Conservation (phyloP, 2,329 filamentous ascomycete species). For the Peltaster fructicola region DNA sequence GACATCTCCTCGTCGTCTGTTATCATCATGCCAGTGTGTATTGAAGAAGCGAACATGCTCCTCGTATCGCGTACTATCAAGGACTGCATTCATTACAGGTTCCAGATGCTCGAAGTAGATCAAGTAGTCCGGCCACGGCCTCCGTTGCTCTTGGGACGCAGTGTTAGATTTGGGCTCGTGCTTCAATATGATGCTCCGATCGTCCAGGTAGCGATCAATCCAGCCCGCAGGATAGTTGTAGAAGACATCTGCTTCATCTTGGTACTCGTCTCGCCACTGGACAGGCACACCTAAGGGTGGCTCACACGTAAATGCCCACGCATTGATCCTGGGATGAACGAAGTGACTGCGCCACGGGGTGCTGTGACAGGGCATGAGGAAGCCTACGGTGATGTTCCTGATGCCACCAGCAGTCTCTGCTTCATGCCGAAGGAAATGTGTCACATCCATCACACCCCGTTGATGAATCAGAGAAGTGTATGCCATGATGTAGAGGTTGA, state of each 20-base stretch:
- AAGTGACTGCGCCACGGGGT: slow-evolving; percentile 90
- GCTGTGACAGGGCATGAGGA: slow-evolving; percentile 89
- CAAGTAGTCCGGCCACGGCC: slow-evolving; percentile 28
- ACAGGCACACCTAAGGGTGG: slow-evolving; percentile 57
- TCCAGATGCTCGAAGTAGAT: slow-evolving; percentile 43
- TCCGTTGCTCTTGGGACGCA: slow-evolving; percentile 5
- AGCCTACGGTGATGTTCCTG: slow-evolving; percentile 41
- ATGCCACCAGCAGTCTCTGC: slow-evolving; percentile 36
- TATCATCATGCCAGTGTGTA: slow-evolving; percentile 45
- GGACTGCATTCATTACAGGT: slow-evolving; percentile 24
- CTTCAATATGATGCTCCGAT: slow-evolving; percentile 4
- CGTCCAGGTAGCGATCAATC: slow-evolving; percentile 25
- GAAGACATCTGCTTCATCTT: slow-evolving; percentile 84
- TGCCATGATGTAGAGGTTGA: slow-evolving; percentile 53
- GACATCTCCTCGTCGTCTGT: slow-evolving; percentile 42
- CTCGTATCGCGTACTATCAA: slow-evolving; percentile 31
- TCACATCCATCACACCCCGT: slow-evolving; percentile 56
- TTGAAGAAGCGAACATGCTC: slow-evolving; percentile 45
- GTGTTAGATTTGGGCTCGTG: slow-evolving; percentile 6
- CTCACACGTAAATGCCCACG: slow-evolving; percentile 79
- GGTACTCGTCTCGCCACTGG: slow-evolving; percentile 47
- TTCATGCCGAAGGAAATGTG: slow-evolving; percentile 56
- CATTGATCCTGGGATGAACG: slow-evolving; percentile 53
- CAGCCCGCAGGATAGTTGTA: slow-evolving; percentile 43
- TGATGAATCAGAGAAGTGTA: slow-evolving; percentile 69